Base-by-base conservation (phyloP, 2,329 filamentous ascomycete genomes). In the Chaetomiaceae sp. region DNA sequence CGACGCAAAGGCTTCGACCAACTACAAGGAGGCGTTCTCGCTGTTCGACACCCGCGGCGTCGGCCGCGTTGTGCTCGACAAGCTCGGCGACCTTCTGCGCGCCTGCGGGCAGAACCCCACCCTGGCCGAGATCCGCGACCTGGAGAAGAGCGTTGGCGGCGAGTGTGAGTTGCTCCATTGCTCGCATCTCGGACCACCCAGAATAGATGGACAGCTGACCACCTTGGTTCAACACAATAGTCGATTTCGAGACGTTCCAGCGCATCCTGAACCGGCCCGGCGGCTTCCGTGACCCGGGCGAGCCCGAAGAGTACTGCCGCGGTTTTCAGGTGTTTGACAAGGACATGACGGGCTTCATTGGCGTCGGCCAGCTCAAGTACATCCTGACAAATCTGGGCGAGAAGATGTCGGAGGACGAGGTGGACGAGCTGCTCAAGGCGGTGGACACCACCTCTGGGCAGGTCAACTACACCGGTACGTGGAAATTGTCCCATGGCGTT, bases 1-100 rank as follows among this genome's bases (percentile, higher is more conserved):
- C 59, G 73, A 76, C 52, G 62, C 68, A 38, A 78, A 84, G 80
- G 80, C 80, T 68, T 83, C 78, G 52, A 97, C 91, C 74, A 97
- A 98, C 84, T 98, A 97, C 88, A 97, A 97, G 78, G 93, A 98
- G 84, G 93, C 93, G 60, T 98, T 98, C 73, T 90, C 90, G 62
- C 86, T 98, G 68, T 98, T 97, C 77, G 93, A 98, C 79, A 97
- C 96, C 83, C 91, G 93, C 69, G 93, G 93, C 65, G 95, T 88
- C 66, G 90, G 91, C 65, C 90, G 90, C 60, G 93, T 97, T 59
- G 72, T 86, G 33, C 76, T 90, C 67, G 86, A 91, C 57, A 85
- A 84, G 55, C 81, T 98, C 47, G 93, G 93, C 59, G 93, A 98
- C 67, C 79, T 98, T 51, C 82, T 98, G 57, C 86, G 93, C 65